These are phyloP conservation scores for Chaetomium globosum DNA, from an alignment of 2,329 filamentous ascomycete species.

Conservation along the genomic window DNA sequence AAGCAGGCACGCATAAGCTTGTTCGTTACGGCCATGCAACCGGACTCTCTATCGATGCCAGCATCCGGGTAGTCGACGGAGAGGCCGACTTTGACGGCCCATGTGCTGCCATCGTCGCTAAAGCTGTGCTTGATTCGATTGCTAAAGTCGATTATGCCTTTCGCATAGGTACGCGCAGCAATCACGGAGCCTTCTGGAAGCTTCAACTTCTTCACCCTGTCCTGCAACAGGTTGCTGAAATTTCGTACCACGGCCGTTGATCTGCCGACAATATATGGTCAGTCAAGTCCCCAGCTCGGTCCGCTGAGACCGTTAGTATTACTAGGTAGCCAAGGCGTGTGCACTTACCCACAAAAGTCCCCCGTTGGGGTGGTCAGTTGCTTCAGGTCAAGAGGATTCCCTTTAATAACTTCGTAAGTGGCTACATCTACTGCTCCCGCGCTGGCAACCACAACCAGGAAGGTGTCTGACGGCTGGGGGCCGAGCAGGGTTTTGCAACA, in stretches of 20 bases:
- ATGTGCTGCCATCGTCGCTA: not conserved
- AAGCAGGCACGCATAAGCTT: not conserved
- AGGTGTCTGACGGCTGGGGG: not conserved
- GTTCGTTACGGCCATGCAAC: not conserved
- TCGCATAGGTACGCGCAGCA: not conserved
- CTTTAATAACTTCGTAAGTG: not conserved
- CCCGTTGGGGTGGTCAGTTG: not conserved
- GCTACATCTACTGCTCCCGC: not conserved
- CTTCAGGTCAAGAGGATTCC: not conserved
- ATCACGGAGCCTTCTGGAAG: not conserved
- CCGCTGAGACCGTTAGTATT: not conserved
- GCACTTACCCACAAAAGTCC: not conserved
- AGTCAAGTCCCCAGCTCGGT: not conserved
- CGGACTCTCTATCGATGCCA: not conserved
- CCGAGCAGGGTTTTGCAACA: not conserved
- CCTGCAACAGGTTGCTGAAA: not conserved
- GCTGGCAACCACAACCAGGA: not conserved
- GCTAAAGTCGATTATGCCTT: not conserved
- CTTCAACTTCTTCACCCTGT: not conserved
- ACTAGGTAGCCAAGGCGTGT: not conserved
- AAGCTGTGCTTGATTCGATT: not conserved
- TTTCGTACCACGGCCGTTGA: not conserved
- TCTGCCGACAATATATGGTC: not conserved
- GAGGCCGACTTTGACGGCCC: not conserved
- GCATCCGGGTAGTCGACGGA: not conserved